Conservation (phyloP, 305 asterid genomes). For the Galium porrigens region DNA sequence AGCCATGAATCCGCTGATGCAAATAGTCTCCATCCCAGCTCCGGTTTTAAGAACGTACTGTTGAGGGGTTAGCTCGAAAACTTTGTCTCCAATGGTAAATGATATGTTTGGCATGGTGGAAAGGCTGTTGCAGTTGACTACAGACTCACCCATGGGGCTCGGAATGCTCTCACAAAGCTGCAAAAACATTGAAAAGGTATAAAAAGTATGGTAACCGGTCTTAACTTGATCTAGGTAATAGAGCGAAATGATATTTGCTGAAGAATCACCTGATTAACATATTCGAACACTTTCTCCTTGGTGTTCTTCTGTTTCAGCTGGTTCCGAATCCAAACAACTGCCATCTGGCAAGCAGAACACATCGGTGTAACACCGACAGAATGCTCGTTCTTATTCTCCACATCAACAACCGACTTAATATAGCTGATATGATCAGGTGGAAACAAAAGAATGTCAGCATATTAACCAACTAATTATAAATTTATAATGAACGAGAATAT, state of each 20-base stretch:
- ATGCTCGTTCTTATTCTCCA: constrained; percentile 18
- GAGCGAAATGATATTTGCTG: constrained; percentile 6
- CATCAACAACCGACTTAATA: constrained; percentile 58
- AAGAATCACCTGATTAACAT: constrained; percentile 53
- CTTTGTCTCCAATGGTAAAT: constrained; percentile 49
- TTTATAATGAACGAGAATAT: not conserved
- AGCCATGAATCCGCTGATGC: constrained; percentile 38
- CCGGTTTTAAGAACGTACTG: constrained; percentile 39
- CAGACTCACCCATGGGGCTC: constrained; percentile 67
- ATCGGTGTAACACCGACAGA: constrained; percentile 28
- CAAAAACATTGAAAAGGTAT: constrained; percentile 2
- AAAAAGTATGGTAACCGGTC: not conserved
- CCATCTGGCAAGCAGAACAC: constrained; percentile 77
- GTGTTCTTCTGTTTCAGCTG: constrained; percentile 40
- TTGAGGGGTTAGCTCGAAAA: constrained; percentile 56
- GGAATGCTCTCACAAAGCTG: constrained; percentile 83
- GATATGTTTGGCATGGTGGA: constrained; percentile 51
- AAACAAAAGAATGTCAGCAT: not conserved
- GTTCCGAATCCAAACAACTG: constrained; percentile 77
- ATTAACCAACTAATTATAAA: not conserved
- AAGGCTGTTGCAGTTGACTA: constrained; percentile 48
- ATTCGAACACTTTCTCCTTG: constrained; percentile 54
- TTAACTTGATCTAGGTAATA: not conserved
- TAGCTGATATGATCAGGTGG: constrained; percentile 31
- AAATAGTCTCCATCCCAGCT: constrained; percentile 21